Evolutionary conservation across 768 basidiomycete species (phyloP).

Genomic region (Chlorophyllum brunneum): DNA sequence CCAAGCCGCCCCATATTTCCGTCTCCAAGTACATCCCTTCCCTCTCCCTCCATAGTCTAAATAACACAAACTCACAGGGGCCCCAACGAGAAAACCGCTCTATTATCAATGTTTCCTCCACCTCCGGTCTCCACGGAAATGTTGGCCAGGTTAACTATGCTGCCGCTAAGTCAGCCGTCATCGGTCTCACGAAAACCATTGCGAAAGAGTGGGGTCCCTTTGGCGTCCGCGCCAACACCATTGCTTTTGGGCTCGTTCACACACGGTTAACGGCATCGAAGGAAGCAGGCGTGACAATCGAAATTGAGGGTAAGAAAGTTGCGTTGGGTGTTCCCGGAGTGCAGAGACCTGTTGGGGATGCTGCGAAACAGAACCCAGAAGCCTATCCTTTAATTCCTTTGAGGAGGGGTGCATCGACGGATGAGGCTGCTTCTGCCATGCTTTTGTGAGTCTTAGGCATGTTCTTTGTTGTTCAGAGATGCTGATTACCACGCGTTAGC

Average conservation of each 20-base stretch:
- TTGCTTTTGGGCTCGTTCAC: constrained; percentile 75
- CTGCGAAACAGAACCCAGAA: constrained; percentile 24
- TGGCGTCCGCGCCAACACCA: constrained; percentile 77
- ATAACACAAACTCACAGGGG: constrained; percentile 28
- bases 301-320: constrained; percentile 81
- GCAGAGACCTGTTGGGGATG: constrained; percentile 27
- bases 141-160: constrained; percentile 85
- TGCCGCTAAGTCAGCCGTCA: constrained; percentile 72
- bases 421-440: constrained; percentile 73
- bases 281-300: constrained; percentile 70
- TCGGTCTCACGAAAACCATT: constrained; percentile 82
- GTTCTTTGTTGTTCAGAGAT: background rate
- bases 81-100: constrained; percentile 63
- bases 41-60: constrained; percentile 14
- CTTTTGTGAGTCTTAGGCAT: constrained; percentile 60
- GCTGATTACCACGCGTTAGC: constrained; percentile 32
- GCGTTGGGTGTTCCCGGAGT: constrained; percentile 73
- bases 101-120: constrained; percentile 80
- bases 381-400: constrained; percentile 55
- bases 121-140: constrained; percentile 81
- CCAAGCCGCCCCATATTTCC: constrained; percentile 82
- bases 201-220: constrained; percentile 86
- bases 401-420: constrained; percentile 58
- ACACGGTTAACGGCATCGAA: constrained; percentile 82
- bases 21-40: constrained; percentile 50